Conservation (phyloP, 768 basidiomycete species). For the Russula emetica region DNA sequence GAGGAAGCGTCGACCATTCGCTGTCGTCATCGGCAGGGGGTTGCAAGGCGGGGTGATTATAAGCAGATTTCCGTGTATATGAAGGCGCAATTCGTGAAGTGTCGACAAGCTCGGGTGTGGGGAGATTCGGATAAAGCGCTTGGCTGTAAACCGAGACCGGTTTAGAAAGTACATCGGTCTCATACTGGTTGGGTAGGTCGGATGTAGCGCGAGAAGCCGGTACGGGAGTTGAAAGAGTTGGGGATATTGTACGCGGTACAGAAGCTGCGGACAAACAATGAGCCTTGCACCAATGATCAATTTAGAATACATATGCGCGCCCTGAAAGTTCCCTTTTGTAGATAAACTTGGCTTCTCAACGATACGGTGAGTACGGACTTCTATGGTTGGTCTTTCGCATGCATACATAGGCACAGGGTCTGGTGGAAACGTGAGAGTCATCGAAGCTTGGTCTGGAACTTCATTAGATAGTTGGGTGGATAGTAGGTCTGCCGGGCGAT, state of each 20-base stretch:
- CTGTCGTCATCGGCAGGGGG: slow-evolving; percentile 1
- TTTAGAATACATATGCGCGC: neutral
- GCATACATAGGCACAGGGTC: neutral
- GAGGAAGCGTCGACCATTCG: slow-evolving; percentile 21
- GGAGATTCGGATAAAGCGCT: neutral
- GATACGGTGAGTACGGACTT: neutral
- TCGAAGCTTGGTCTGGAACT: neutral
- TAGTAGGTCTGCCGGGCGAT: neutral
- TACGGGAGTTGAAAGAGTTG: neutral
- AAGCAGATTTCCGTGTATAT: slow-evolving; percentile 8
- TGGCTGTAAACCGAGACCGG: neutral
- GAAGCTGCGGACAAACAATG: neutral
- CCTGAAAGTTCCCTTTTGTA: neutral
- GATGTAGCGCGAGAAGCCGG: too few relatives aligned
- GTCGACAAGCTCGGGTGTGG: neutral
- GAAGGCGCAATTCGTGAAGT: neutral
- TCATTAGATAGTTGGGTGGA: neutral
- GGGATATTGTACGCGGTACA: neutral
- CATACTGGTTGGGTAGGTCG: neutral
- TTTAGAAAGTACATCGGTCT: neutral
- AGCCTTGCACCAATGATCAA: neutral
- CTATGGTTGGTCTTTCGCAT: neutral
- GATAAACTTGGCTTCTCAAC: neutral
- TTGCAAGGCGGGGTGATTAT: slow-evolving; percentile 16
- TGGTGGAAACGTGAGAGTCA: neutral